Percentiles rank a stretch among this genome's conserved stretches.
Evolutionary conservation across 179 eudicot genomes (phyloP).

Genomic region (Vitellaria paradoxa): DNA sequence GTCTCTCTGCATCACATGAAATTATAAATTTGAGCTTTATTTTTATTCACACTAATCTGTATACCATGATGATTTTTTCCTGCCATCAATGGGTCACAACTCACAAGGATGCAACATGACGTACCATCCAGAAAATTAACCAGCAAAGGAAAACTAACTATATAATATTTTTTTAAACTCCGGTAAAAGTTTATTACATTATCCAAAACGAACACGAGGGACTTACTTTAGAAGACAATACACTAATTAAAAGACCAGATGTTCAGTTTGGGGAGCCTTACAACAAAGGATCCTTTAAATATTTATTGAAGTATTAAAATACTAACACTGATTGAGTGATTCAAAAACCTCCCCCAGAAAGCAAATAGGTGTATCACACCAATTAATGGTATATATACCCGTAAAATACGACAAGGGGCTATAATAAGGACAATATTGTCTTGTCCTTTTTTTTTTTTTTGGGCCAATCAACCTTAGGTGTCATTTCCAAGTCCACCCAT

Average conservation of each 20-base stretch:
- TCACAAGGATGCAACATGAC: background rate
- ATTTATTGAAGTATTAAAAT: background rate
- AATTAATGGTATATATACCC: background rate
- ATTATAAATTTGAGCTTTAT: constrained; percentile 9
- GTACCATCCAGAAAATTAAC: background rate
- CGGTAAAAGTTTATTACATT: background rate
- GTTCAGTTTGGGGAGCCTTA: background rate
- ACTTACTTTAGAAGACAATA: background rate
- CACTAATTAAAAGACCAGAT: background rate
- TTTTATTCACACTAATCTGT: background rate
- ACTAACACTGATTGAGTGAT: background rate
- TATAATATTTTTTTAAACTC: background rate
- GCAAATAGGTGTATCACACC: background rate
- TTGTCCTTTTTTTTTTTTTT: background rate
- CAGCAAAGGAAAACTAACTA: background rate
- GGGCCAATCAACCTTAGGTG: no score
- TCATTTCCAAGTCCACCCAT: no score
- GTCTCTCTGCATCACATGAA: constrained; percentile 65
- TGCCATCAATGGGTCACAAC: background rate
- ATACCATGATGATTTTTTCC: no score
- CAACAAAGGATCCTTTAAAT: background rate
- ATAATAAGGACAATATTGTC: background rate
- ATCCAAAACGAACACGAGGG: background rate
- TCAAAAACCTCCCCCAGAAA: background rate
- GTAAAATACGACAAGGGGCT: background rate